A percentile compares a stretch with the other conserved stretches of the same genome.
phyloP scores from a whole-genome alignment of 2,329 filamentous ascomycete genomes.

The Aureobasidium sp. region DNA sequence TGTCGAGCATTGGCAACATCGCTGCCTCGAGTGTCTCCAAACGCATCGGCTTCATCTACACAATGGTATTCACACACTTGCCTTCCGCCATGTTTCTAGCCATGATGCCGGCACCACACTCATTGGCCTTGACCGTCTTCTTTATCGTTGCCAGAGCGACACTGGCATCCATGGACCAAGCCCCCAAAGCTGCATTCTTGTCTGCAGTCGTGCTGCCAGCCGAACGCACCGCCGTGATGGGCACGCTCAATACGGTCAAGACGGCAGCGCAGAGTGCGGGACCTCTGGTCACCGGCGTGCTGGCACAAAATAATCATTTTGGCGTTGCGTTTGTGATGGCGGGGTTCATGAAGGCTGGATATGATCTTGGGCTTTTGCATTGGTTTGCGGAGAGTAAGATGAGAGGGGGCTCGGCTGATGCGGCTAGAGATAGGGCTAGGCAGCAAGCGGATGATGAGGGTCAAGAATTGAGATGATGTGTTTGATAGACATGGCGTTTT shows the following conservation, averaged over 20 bases:
- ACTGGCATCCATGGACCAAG: slow-evolving; percentile 62
- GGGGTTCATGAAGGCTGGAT: slow-evolving; percentile 54
- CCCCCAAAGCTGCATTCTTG: slow-evolving; percentile 63
- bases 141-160: slow-evolving; percentile 58
- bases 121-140: slow-evolving; percentile 48
- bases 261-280: slow-evolving; percentile 57
- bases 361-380: slow-evolving; percentile 28
- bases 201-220: slow-evolving; percentile 56
- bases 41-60: slow-evolving; percentile 53
- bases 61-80: slow-evolving; percentile 57
- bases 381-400: slow-evolving; percentile 22
- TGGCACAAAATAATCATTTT: slow-evolving; percentile 51
- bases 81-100: slow-evolving; percentile 58
- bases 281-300: slow-evolving; percentile 56
- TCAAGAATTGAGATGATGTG: background rate
- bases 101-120: slow-evolving; percentile 53
- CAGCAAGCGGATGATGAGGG: slow-evolving; percentile 3
- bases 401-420: slow-evolving; percentile 2
- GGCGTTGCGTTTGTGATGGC: slow-evolving; percentile 59
- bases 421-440: slow-evolving; percentile 7
- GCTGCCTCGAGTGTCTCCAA: slow-evolving; percentile 58
- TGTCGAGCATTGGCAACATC: slow-evolving; percentile 38
- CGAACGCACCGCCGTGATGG: slow-evolving; percentile 67
- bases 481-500: background rate
- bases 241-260: slow-evolving; percentile 62